phyloP scores from a whole-genome alignment of 1,139 yeast species.

The Pichia sp. region DNA sequence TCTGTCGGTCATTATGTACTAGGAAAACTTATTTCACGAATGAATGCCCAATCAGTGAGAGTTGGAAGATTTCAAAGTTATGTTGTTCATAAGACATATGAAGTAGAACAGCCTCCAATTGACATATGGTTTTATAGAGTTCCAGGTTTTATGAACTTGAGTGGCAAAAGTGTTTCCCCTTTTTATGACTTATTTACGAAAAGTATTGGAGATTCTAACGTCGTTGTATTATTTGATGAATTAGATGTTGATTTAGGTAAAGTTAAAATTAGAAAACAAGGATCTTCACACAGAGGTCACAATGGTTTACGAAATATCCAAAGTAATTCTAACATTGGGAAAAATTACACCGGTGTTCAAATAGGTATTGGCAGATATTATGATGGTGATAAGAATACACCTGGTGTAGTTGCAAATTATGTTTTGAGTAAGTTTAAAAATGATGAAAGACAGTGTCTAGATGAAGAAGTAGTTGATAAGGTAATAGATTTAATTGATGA shows the following conservation, averaged over 20 bases:
- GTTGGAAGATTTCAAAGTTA: conserved; percentile 5
- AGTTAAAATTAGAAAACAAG: conserved; percentile 49
- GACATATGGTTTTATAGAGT: conserved; percentile 41
- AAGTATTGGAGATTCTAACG: neutral
- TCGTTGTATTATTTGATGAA: conserved; percentile 69
- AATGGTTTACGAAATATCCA: conserved; percentile 66
- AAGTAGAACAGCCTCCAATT: neutral
- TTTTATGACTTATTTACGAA: conserved; percentile 37
- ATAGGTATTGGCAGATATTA: conserved; percentile 71
- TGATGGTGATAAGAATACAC: conserved; percentile 28
- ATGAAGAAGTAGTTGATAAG: conserved; percentile 35
- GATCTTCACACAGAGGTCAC: conserved; percentile 66
- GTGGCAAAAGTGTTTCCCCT: conserved; percentile 49
- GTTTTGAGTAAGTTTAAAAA: conserved; percentile 48
- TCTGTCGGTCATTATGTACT: conserved; percentile 62
- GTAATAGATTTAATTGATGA: conserved; percentile 35
- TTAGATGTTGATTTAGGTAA: conserved; percentile 59
- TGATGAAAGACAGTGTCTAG: conserved; percentile 33
- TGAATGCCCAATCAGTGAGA: neutral
- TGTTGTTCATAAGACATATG: too few species aligned
- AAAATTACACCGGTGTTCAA: conserved; percentile 45
- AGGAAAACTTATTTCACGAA: conserved; percentile 1
- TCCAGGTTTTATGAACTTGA: conserved; percentile 58
- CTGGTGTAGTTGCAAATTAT: conserved; percentile 47
- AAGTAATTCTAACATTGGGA: conserved; percentile 30